These are phyloP conservation scores for Zygosaccharomyces sapae DNA, from an alignment of 1,139 yeast genomes.

Conservation along the genomic window DNA sequence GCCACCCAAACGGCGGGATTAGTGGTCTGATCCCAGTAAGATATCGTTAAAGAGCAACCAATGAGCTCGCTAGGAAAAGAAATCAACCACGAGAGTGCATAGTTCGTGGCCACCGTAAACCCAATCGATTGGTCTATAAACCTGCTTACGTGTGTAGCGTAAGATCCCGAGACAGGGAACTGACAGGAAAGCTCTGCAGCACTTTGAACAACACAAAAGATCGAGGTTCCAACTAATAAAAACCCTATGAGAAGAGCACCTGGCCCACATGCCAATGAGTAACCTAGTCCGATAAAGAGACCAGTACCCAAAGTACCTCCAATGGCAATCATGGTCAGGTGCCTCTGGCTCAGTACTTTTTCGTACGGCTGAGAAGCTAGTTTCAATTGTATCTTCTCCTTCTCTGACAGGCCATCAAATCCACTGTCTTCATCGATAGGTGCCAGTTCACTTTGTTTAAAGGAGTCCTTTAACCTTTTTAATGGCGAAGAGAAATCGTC, in stretches of 20 bases:
- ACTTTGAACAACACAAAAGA: slow-evolving; percentile 63
- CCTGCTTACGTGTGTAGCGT: slow-evolving; percentile 57
- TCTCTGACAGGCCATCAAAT: slow-evolving; percentile 50
- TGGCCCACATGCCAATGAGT: slow-evolving; percentile 58
- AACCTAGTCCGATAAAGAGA: slow-evolving; percentile 56
- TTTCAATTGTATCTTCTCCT: slow-evolving; percentile 45
- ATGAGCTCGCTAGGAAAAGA: slow-evolving; percentile 58
- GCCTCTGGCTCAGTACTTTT: slow-evolving; percentile 58
- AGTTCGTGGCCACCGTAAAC: slow-evolving; percentile 56
- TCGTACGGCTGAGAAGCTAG: slow-evolving; percentile 60
- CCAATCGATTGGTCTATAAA: slow-evolving; percentile 65
- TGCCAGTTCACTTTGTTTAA: slow-evolving; percentile 37
- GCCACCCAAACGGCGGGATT: slow-evolving; percentile 55
- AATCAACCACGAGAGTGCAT: slow-evolving; percentile 57
- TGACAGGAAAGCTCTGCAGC: slow-evolving; percentile 61
- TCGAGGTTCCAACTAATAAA: slow-evolving; percentile 43
- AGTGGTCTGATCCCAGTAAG: slow-evolving; percentile 50
- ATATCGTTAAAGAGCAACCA: slow-evolving; percentile 54
- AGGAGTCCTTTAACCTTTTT: slow-evolving; percentile 38
- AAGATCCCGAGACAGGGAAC: slow-evolving; percentile 65
- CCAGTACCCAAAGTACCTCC: slow-evolving; percentile 66
- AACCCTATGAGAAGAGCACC: slow-evolving; percentile 54
- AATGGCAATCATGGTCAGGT: slow-evolving; percentile 57
- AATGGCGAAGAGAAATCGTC: slow-evolving; percentile 3
- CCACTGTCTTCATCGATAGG: slow-evolving; percentile 47